Base-by-base conservation (phyloP, 106 monocot genomes). In the Dioscorea dumetorum region DNA sequence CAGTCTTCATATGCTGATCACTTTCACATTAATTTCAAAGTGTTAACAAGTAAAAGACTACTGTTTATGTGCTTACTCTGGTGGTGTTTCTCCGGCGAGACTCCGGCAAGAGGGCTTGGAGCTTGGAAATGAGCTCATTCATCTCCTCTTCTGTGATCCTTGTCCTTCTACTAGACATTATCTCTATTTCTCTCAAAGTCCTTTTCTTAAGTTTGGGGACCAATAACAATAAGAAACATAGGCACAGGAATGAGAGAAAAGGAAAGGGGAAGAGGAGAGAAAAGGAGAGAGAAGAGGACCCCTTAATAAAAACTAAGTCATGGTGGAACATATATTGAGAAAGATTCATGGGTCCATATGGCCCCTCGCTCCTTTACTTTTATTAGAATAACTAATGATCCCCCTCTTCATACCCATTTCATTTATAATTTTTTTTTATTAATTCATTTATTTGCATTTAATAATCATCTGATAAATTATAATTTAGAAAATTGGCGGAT, bases 71-170 rank as follows among this genome's bases (percentile, higher is more conserved):
- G 41, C 49, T 48, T 76, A 79, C 79, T 69, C 79, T 41, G 70
- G 49, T 19, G 41, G 72, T 20, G 74, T n/a, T 74, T 53, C 50
- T 53, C 34, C 79, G 79, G 33, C 79, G 73, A 13, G 73, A 28
- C 73, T 79, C 79, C 28, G 79, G 79, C 8, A 79, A 63, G 2
- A 79, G 63, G 8, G 69, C 49, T 20, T 79, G 73, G 28, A 79
- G 69, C 79, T 79, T 79, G 48, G 73, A 69, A 48, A 79, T 60
- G 69, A 79, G 73, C 63, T 79, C 79, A 41, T 59, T 65, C 63
- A 74, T 74, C 79, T 79, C 79, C 6, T 79, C 79, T 5, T 79
- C 79, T 0, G 57, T 74, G 68, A 79, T 79, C 33, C 71, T 58
- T 15, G 41, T 21, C 48, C 71, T 28, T 17, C 71, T 63, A 22